A percentile compares a stretch with the other conserved stretches of the same genome.
Evolutionary conservation across 2,329 filamentous ascomycete genomes (phyloP).

Genomic region (Helminthosporium solani): DNA sequence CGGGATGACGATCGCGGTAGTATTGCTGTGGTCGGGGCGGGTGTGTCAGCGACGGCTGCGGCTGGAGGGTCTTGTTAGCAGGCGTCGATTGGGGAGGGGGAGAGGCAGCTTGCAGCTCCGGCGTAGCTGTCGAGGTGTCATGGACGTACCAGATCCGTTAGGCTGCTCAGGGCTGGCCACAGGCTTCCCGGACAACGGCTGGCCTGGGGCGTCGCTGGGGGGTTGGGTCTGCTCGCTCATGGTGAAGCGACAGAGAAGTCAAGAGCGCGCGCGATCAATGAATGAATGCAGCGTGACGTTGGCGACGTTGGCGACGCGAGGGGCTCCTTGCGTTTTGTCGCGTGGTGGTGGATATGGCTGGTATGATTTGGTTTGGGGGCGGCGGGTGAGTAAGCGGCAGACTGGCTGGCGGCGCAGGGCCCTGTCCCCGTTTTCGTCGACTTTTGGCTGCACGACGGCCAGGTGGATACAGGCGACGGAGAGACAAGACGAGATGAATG

Average conservation of each 20-base stretch:
- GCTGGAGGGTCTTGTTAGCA: slow-evolving; percentile 15
- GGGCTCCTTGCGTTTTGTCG: slow-evolving; percentile 28
- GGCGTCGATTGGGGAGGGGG: background rate
- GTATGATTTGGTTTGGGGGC: no score
- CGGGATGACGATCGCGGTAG: slow-evolving; percentile 27
- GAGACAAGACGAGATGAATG: slow-evolving; percentile 2
- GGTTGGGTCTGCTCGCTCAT: slow-evolving; percentile 40
- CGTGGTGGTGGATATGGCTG: slow-evolving; percentile 29
- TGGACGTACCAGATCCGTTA: slow-evolving; percentile 40
- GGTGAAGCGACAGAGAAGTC: slow-evolving; percentile 26
- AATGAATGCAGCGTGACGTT: slow-evolving; percentile 17
- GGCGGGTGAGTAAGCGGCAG: slow-evolving; percentile 7
- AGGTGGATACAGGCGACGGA: background rate
- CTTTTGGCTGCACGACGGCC: background rate
- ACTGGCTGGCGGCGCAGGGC: no score
- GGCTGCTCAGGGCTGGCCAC: slow-evolving; percentile 27
- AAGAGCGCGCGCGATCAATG: slow-evolving; percentile 16
- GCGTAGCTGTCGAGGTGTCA: background rate
- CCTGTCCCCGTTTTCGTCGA: no score
- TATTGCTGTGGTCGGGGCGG: slow-evolving; percentile 18
- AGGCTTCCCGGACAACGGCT: slow-evolving; percentile 32
- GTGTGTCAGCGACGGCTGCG: slow-evolving; percentile 9
- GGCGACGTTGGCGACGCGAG: slow-evolving; percentile 10
- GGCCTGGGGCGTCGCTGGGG: slow-evolving; percentile 26
- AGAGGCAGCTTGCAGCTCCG: slow-evolving; percentile 1